A percentile compares a stretch with the other conserved stretches of the same genome.
Evolutionary conservation across 805 yeast genomes (phyloP).

Genomic region (Candida xiaguanensis): DNA sequence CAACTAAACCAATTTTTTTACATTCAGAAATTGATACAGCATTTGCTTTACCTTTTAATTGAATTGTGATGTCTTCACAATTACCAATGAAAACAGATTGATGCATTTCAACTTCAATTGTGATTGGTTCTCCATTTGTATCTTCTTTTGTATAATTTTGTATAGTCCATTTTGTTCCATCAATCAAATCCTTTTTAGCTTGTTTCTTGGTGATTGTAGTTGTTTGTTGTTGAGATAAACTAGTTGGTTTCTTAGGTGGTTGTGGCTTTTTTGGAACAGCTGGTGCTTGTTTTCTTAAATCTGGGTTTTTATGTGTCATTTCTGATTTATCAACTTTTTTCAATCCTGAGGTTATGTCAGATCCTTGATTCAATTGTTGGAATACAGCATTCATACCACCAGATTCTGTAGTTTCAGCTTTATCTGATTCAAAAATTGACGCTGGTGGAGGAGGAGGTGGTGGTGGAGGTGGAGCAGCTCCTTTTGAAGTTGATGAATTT

Average conservation of each 20-base stretch:
- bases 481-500: conserved; percentile 29
- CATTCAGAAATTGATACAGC: conserved; percentile 80
- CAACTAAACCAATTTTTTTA: conserved; percentile 66
- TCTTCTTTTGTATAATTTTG: conserved; percentile 65
- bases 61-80: conserved; percentile 69
- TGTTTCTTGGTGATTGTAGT: conserved; percentile 31
- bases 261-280: conserved; percentile 53
- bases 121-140: conserved; percentile 52
- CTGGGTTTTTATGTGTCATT: conserved; percentile 92
- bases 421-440: conserved; percentile 42
- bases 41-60: conserved; percentile 86
- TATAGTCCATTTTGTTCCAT: conserved; percentile 80
- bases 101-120: conserved; percentile 74
- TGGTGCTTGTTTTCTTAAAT: conserved; percentile 58
- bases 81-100: conserved; percentile 89
- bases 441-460: conserved; percentile 92
- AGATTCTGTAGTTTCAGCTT: conserved; percentile 8
- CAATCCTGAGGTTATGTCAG: conserved; percentile 74
- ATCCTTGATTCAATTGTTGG: conserved; percentile 86
- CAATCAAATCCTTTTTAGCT: conserved; percentile 64
- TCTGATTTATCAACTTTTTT: conserved; percentile 91
- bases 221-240: conserved; percentile 43
- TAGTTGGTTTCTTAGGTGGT: conserved; percentile 80
- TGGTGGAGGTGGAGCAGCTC: conserved; percentile 76
- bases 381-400: conserved; percentile 85